These are phyloP conservation scores for Chytriomyces sp. DNA, from an alignment of 192 early-diverging fungal genomes.

Conservation along the genomic window DNA sequence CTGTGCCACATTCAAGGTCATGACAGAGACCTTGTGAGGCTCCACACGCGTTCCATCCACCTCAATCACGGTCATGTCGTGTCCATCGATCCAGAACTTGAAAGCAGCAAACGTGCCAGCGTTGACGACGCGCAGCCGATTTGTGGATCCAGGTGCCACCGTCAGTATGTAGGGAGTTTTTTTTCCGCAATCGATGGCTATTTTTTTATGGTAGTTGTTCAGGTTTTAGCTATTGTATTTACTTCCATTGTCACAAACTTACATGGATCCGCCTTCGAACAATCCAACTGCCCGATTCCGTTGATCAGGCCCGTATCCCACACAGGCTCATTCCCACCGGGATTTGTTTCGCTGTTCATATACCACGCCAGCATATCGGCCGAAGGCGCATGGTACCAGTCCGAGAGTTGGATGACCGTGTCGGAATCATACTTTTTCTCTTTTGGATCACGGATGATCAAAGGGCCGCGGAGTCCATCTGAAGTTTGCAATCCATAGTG, in stretches of 20 bases:
- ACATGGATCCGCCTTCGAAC: not conserved
- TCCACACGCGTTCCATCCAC: constrained; percentile 48
- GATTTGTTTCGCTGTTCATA: constrained; percentile 57
- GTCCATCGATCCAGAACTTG: constrained; percentile 45
- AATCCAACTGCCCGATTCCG: constrained; percentile 33
- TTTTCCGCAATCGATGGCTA: not conserved
- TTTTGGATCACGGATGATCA: constrained; percentile 66
- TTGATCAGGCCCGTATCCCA: constrained; percentile 66
- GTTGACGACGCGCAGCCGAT: constrained; percentile 46
- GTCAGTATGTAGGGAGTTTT: constrained; percentile 40
- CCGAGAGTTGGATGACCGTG: constrained; percentile 57
- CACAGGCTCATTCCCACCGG: constrained; percentile 58
- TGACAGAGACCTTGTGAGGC: constrained; percentile 30
- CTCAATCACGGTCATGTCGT: constrained; percentile 54
- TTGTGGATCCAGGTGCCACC: constrained; percentile 69
- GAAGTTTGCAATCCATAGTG: constrained; percentile 59
- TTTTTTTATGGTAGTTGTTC: too few relatives aligned
- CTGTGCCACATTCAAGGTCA: constrained; percentile 46
- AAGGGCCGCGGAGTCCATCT: constrained; percentile 71
- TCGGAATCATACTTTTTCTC: constrained; percentile 37
- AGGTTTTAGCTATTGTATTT: too few relatives aligned
- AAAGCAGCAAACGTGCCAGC: constrained; percentile 43
- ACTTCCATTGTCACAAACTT: too few relatives aligned
- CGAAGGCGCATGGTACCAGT: constrained; percentile 62
- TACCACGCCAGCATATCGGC: constrained; percentile 48